These are phyloP conservation scores for Marasmius tenuissimus DNA, from an alignment of 1,284 basidiomycete species.

Conservation along the genomic window DNA sequence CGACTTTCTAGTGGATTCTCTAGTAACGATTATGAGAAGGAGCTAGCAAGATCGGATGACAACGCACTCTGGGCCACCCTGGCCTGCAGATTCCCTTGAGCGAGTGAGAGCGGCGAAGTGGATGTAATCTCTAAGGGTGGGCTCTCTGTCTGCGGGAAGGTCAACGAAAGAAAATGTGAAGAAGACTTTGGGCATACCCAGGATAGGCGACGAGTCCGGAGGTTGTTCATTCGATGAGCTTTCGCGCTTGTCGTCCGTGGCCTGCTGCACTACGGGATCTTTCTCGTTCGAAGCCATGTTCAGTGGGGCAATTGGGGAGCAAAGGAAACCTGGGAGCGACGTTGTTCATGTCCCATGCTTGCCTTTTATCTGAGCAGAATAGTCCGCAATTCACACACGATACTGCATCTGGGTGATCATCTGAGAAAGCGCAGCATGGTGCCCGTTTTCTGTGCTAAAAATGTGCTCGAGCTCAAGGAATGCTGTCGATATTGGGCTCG, in stretches of 20 bases:
- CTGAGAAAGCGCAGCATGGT: too few relatives aligned
- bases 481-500: too few relatives aligned
- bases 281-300: background rate
- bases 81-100: constrained; percentile 3
- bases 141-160: background rate
- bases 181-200: background rate
- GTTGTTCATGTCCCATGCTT: too few relatives aligned
- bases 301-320: background rate
- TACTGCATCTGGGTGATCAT: too few relatives aligned
- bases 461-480: too few relatives aligned
- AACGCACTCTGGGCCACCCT: background rate
- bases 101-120: constrained; percentile 9
- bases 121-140: constrained; percentile 11
- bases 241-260: background rate
- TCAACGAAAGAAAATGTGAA: background rate
- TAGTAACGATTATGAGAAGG: background rate
- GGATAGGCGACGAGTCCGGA: background rate
- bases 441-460: too few relatives aligned
- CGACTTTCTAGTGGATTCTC: background rate
- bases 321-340: too few relatives aligned
- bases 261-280: background rate
- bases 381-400: too few relatives aligned
- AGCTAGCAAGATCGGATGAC: background rate
- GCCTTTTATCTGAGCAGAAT: too few relatives aligned
- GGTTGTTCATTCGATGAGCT: background rate